Evolutionary conservation across 2,329 filamentous ascomycete genomes (phyloP).

Genomic region (Chalara sp.): DNA sequence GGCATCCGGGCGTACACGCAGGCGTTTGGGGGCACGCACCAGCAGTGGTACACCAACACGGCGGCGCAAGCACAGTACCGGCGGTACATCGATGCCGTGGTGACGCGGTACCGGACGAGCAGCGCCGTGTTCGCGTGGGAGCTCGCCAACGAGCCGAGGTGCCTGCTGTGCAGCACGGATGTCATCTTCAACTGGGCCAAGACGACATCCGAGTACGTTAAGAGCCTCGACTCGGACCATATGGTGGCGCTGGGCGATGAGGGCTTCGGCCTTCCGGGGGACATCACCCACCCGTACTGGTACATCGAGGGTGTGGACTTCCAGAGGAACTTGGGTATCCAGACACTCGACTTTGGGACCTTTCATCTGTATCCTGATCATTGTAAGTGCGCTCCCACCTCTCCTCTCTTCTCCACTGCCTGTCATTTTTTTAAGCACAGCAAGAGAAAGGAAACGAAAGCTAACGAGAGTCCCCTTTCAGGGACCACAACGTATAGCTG

Average conservation of each 20-base stretch:
- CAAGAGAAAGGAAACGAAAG: too few relatives aligned
- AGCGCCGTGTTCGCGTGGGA: conserved; percentile 62
- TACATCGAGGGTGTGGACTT: conserved; percentile 38
- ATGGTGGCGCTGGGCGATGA: conserved; percentile 60
- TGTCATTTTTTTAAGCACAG: too few relatives aligned
- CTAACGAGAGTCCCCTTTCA: conserved; percentile 19
- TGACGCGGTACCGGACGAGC: conserved; percentile 52
- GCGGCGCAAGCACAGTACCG: conserved; percentile 47
- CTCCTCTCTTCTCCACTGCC: too few relatives aligned
- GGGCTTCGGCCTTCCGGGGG: conserved; percentile 41
- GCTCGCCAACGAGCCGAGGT: conserved; percentile 59
- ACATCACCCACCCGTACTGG: conserved; percentile 37
- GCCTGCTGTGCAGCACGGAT: conserved; percentile 49
- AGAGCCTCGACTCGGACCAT: conserved; percentile 52
- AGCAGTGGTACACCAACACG: conserved; percentile 49
- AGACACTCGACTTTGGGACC: conserved; percentile 44
- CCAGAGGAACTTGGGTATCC: conserved; percentile 38
- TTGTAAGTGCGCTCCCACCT: too few relatives aligned
- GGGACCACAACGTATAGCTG: conserved; percentile 31
- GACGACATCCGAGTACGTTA: conserved; percentile 53
- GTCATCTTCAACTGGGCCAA: conserved; percentile 56
- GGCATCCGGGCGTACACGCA: conserved; percentile 52
- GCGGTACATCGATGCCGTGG: conserved; percentile 51
- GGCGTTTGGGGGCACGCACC: conserved; percentile 45
- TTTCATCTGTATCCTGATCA: conserved; percentile 43